A percentile compares a stretch with the other conserved stretches of the same genome.
Conservation (phyloP, 129 eudicot genomes). For the Deinandra increscens region DNA sequence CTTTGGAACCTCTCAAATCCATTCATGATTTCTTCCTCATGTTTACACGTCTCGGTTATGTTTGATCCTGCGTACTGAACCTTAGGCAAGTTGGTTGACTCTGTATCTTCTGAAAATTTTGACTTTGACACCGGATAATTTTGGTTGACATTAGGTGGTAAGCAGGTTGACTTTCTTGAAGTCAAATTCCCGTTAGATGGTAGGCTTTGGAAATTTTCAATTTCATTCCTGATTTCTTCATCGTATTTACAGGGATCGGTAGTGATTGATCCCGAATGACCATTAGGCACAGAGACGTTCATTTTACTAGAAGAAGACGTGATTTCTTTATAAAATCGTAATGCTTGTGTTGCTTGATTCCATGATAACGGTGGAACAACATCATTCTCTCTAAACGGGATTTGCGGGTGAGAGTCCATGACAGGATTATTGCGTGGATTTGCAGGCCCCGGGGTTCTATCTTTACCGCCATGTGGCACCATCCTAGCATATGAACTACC, state of each 20-base stretch:
- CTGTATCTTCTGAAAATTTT: not conserved
- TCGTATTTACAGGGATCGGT: slow-evolving; percentile 17
- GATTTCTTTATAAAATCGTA: slow-evolving; percentile 12
- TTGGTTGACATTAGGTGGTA: not conserved
- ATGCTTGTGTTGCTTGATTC: slow-evolving; percentile 17
- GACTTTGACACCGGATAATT: not conserved
- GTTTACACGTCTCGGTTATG: not conserved
- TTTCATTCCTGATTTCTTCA: not conserved
- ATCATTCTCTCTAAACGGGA: slow-evolving; percentile 5
- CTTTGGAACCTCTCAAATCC: slow-evolving; percentile 2
- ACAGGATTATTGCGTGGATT: not conserved
- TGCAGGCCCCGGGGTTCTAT: slow-evolving; percentile 1
- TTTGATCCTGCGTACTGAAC: slow-evolving; percentile 14
- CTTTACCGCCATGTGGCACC: slow-evolving; percentile 30
- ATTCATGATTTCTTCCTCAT: not conserved
- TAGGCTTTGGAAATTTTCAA: not conserved
- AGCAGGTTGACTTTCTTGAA: not conserved
- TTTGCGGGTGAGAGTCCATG: slow-evolving; percentile 1
- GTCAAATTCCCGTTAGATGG: not conserved
- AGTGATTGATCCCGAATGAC: slow-evolving; percentile 13
- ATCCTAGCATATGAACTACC: slow-evolving; percentile 32
- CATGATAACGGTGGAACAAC: not conserved
- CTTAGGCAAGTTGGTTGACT: not conserved
- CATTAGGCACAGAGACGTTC: slow-evolving; percentile 16
- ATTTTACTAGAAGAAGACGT: not conserved